Conservation (phyloP, 257 asterid genomes). For the Paulownia fortunei region DNA sequence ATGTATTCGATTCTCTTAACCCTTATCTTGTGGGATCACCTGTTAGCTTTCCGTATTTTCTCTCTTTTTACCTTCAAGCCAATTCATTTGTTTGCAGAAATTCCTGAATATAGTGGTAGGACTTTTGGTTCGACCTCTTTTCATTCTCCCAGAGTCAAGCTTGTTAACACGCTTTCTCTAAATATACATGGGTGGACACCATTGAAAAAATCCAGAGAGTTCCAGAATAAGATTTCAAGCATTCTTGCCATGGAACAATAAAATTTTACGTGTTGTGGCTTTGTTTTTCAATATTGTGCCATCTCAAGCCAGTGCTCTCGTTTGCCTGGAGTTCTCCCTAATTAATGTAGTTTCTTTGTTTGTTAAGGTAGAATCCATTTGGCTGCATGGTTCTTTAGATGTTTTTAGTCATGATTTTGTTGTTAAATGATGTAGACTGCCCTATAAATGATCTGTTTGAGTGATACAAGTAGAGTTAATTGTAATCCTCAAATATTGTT, state of each 20-base stretch:
- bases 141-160: background rate
- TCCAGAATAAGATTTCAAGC: background rate
- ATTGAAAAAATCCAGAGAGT: background rate
- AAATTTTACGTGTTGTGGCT: background rate
- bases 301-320: background rate
- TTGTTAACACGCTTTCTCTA: background rate
- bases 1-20: background rate
- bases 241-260: background rate
- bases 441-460: slow-evolving; percentile 11
- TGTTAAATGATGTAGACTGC: background rate
- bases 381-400: background rate
- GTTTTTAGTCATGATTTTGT: background rate
- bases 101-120: background rate
- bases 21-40: background rate
- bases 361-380: background rate
- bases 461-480: slow-evolving; percentile 13
- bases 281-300: slow-evolving; percentile 7
- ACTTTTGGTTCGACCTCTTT: slow-evolving; percentile 15
- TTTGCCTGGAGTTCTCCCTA: slow-evolving; percentile 7
- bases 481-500: slow-evolving; percentile 16
- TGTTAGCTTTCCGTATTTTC: slow-evolving; percentile 17
- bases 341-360: slow-evolving; percentile 1
- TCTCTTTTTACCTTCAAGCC: background rate
- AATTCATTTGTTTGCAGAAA: background rate
- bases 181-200: background rate